phyloP scores from a whole-genome alignment of 1,139 yeast genomes.

The Suhomyces choctaworum region DNA sequence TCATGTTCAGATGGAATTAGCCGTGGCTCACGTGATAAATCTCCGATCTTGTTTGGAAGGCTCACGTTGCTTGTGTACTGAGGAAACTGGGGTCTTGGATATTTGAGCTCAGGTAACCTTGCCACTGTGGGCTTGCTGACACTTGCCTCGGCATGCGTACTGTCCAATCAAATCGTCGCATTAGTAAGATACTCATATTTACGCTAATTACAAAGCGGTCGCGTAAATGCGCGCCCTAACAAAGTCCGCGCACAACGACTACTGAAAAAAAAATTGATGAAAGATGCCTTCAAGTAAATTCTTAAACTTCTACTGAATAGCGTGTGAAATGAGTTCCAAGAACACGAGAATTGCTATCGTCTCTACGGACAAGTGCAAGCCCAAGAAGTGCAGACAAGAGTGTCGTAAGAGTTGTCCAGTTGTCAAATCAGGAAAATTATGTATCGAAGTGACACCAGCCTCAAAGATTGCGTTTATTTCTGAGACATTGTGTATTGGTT shows the following conservation, averaged over 20 bases:
- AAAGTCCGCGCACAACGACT: constrained; percentile 8
- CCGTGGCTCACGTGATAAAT: too few species aligned
- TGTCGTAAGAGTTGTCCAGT: constrained; percentile 97
- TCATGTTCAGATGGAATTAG: too few species aligned
- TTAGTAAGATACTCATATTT: constrained; percentile 17
- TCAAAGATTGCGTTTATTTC: constrained; percentile 93
- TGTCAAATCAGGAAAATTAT: constrained; percentile 93
- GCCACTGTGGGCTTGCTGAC: too few species aligned
- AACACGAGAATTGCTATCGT: constrained; percentile 92
- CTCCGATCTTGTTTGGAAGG: too few species aligned
- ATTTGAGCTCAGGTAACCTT: too few species aligned
- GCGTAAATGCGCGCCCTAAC: constrained; percentile 16
- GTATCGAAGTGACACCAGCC: constrained; percentile 93
- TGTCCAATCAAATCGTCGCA: constrained; percentile 11
- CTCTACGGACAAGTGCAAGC: constrained; percentile 91
- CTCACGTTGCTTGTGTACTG: too few species aligned
- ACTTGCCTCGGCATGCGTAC: too few species aligned
- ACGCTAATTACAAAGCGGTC: constrained; percentile 13
- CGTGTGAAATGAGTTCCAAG: constrained; percentile 27
- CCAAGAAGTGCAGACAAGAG: constrained; percentile 97
- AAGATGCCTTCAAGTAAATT: constrained; percentile 7
- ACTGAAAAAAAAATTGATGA: constrained; percentile 13
- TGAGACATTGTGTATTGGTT: constrained; percentile 95
- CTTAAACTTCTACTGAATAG: constrained; percentile 1
- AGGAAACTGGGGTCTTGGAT: too few species aligned